Base-by-base conservation (phyloP, 345 rosid genomes). In the Pistacia vera region DNA sequence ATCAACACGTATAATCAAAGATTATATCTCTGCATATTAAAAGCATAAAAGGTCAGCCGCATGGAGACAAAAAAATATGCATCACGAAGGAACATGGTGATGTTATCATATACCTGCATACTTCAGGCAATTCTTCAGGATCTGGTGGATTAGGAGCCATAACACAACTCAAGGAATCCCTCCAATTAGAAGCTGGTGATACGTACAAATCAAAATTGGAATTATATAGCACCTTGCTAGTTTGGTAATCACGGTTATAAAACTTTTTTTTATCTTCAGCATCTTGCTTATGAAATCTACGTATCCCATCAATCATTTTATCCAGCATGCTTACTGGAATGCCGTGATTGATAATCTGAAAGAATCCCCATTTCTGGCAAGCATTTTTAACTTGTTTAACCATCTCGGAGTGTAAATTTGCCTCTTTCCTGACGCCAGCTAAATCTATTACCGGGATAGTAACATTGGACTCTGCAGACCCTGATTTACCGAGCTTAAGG, bases 291-390 rank as follows among this genome's bases (percentile, higher is more conserved):
- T 79, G 80, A 73, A 88, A 88, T 57, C 85, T 75, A 20, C 78
- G 75, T 1, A 75, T 20, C 0, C 88, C 90, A 8, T 77, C 78
- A 7, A 78, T 22, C 75, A 80, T 81, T 46, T 69, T 78, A 33
- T 75, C 82, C 68, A 86, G 16, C 10, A 83, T 30, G 9, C 28
- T 72, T 1, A 0, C 17, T 7, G 83, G 71, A 67, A 88, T 80
- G 33, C 85, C 87, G 57, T 86, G 90, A 65, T 86, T 86, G 18
- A 82, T 25, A 17, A 81, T 83, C 76, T 75, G 81, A 38, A 88
- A 88, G 59, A 85, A 84, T 0, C 92, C 92, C 87, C 88, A 86
- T 5, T 70, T 81, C 79, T 78, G 80, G 46, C 86, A 80, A 4
- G 90, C 87, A 8, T 49, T 68, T 36, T 74, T 41, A 10, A 88